Conservation (phyloP, 2,329 filamentous ascomycete genomes). For the Pseudocercospora crystallina region DNA sequence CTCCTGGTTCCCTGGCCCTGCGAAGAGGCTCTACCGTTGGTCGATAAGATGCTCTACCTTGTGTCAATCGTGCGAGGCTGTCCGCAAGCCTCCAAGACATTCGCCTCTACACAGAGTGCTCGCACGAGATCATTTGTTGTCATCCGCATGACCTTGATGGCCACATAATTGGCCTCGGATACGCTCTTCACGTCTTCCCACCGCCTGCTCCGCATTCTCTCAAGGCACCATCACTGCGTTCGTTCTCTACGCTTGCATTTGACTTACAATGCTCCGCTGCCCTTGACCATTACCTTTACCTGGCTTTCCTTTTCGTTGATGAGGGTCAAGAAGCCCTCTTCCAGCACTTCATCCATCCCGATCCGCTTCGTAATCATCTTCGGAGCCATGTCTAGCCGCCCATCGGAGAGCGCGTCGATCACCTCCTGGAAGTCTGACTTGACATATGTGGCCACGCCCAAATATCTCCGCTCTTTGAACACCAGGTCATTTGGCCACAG, state of each 20-base stretch:
- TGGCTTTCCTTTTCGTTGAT: constrained; percentile 52
- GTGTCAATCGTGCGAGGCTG: too few relatives aligned
- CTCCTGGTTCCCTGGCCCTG: too few relatives aligned
- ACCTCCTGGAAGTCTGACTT: constrained; percentile 53
- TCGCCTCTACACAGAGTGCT: too few relatives aligned
- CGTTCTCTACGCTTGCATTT: too few relatives aligned
- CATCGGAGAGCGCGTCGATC: constrained; percentile 48
- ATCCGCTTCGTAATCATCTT: constrained; percentile 54
- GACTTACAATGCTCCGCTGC: constrained; percentile 23
- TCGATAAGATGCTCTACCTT: too few relatives aligned
- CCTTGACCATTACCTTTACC: constrained; percentile 48
- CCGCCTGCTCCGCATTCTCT: neutral
- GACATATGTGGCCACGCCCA: constrained; percentile 54
- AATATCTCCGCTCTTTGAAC: constrained; percentile 54
- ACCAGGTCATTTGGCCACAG: constrained; percentile 53
- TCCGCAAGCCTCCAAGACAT: too few relatives aligned
- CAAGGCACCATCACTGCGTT: neutral
- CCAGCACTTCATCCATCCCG: constrained; percentile 47
- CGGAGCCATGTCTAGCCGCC: constrained; percentile 41
- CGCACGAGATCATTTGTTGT: too few relatives aligned
- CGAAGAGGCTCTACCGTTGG: too few relatives aligned
- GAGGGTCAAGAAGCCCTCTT: constrained; percentile 48
- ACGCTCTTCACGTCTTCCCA: neutral
- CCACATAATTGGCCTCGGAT: too few relatives aligned
- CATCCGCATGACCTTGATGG: too few relatives aligned